Percentiles rank a stretch among this genome's conserved stretches.
Evolutionary conservation across 768 basidiomycete species (phyloP).

Genomic region (Termitomyces sp.): DNA sequence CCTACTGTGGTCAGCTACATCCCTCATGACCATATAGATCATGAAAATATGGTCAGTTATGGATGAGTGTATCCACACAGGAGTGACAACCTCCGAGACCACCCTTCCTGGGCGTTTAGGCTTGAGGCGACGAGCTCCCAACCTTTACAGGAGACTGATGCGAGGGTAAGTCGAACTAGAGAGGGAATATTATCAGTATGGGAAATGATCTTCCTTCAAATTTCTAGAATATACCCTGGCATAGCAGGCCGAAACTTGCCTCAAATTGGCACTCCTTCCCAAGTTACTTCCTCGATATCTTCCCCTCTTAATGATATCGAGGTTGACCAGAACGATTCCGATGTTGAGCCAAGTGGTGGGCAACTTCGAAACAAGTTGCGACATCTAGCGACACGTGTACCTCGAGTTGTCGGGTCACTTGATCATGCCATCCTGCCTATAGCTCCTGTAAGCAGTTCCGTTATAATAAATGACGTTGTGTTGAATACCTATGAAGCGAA

Average conservation of each 20-base stretch:
- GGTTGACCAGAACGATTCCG: conserved; percentile 4
- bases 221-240: conserved; percentile 40
- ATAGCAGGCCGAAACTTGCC: conserved; percentile 28
- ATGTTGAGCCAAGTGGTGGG: conserved; percentile 2
- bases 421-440: conserved; percentile 78
- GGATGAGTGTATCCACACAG: conserved; percentile 86
- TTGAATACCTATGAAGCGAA: conserved; percentile 41
- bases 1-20: not conserved
- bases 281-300: conserved; percentile 16
- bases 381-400: conserved; percentile 20
- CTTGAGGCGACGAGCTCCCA: conserved; percentile 79
- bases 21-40: conserved; percentile 28
- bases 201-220: conserved; percentile 16
- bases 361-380: conserved; percentile 1
- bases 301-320: conserved; percentile 15
- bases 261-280: conserved; percentile 24
- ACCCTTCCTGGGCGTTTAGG: conserved; percentile 84
- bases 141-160: conserved; percentile 88
- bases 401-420: conserved; percentile 65
- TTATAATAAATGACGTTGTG: conserved; percentile 6
- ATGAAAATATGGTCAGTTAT: conserved; percentile 86
- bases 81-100: conserved; percentile 74
- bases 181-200: not conserved
- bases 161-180: conserved; percentile 49
- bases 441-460: conserved; percentile 57